Conservation (phyloP, 1,284 basidiomycete species). For the Agroathelia rolfsii region DNA sequence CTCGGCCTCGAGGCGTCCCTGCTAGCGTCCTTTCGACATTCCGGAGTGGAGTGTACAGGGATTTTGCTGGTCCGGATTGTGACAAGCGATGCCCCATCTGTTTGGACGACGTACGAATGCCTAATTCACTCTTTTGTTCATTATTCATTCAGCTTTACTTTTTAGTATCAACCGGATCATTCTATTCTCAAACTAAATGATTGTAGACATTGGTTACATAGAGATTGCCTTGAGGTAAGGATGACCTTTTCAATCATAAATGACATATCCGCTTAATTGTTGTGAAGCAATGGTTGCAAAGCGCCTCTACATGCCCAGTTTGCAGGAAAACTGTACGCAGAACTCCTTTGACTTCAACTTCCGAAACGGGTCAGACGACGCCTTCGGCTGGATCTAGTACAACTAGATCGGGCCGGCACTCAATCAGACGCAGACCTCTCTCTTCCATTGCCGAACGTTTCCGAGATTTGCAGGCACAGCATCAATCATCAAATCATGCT, state of each 20-base stretch:
- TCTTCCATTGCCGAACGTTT: no score
- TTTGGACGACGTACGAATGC: constrained; percentile 57
- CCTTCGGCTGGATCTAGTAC: constrained; percentile 6
- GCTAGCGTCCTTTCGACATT: constrained; percentile 46
- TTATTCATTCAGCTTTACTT: constrained; percentile 10
- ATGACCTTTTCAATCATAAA: constrained; percentile 7
- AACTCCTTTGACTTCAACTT: constrained; percentile 2
- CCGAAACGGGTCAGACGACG: constrained; percentile 7
- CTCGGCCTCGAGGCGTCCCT: constrained; percentile 49
- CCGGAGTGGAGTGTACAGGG: constrained; percentile 50
- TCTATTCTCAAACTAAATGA: constrained; percentile 50
- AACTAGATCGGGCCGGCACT: constrained; percentile 1
- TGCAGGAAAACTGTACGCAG: constrained; percentile 43
- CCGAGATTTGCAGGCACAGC: no score
- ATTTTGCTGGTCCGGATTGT: constrained; percentile 53
- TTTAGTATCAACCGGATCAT: constrained; percentile 51
- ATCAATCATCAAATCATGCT: no score
- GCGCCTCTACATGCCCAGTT: constrained; percentile 58
- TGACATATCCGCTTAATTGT: constrained; percentile 4
- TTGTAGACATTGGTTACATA: constrained; percentile 70
- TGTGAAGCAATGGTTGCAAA: constrained; percentile 53
- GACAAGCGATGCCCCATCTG: constrained; percentile 71
- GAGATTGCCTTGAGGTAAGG: constrained; percentile 58
- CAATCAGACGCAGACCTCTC: no score
- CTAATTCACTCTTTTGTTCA: not conserved